Evolutionary conservation across 768 basidiomycete species (phyloP).

Genomic region (Mycena maculata): DNA sequence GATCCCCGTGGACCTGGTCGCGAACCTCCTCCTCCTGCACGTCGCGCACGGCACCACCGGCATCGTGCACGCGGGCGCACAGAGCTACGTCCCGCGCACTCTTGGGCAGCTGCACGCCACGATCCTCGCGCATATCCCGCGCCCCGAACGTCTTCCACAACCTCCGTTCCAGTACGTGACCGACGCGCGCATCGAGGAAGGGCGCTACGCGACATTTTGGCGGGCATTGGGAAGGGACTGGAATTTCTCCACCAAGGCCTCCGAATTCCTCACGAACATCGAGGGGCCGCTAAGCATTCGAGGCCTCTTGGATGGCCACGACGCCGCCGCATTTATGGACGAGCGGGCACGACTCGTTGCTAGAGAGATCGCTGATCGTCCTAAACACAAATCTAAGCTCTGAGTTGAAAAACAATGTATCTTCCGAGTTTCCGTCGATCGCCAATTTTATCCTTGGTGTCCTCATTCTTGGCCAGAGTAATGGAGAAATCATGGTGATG

Average conservation of each 20-base stretch:
- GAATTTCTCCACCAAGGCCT: background rate
- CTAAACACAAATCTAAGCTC: background rate
- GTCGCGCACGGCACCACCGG: background rate
- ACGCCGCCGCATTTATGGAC: background rate
- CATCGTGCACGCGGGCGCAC: conserved; percentile 4
- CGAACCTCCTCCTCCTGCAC: conserved; percentile 16
- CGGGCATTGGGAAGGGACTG: background rate
- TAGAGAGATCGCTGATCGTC: background rate
- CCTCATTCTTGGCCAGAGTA: no score
- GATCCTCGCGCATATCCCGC: background rate
- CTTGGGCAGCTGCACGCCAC: background rate
- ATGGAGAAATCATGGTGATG: no score
- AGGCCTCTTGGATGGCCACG: background rate
- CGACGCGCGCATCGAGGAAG: background rate
- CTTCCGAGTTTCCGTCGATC: no score
- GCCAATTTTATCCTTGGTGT: no score
- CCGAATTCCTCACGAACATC: background rate
- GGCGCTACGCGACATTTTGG: background rate
- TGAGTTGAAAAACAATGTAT: no score
- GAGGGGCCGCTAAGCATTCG: background rate
- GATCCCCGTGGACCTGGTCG: conserved; percentile 9
- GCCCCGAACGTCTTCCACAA: background rate
- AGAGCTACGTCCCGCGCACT: background rate
- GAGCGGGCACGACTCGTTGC: background rate
- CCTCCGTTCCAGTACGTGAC: background rate